Evolutionary conservation across 2,329 filamentous ascomycete species (phyloP), one percentile per base, ranked within the genome.

Genomic region (Neobulgaria alba): DNA sequence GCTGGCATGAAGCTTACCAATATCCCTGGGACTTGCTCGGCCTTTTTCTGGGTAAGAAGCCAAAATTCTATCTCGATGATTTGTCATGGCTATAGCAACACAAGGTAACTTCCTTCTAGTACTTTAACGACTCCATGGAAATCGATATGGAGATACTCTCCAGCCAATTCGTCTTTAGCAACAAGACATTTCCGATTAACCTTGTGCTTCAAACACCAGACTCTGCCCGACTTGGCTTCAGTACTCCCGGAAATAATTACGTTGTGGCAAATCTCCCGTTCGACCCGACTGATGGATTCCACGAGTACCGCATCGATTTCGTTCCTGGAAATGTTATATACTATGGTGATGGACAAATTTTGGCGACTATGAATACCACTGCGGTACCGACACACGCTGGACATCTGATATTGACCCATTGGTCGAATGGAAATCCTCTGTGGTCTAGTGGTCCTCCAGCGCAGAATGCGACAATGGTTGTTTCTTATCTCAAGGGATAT

Each of bases 291-390:
- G 57, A 61, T 0, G 72, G 58, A 30, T 85, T 82, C 54, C 83
- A 89, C 61, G 84, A 89, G 62, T 88, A 88, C 56, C 80, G 85
- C 29, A 82, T 89, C 59, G 85, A 90, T 61, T 88, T 83, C 64
- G 59, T 78, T 12, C 69, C 74, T 0, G 68, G 67, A 0, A 65
- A 65, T 1, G 79, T 89, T 7, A 58, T 72, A 9, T 89, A 86
- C 61, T 87, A 79, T 56, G 79, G 77, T 2, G 83, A 89, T 58
- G 74, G 73, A 32, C 41, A 62, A 7, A 60, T 70, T 8, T 62
- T 87, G 10, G 67, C 71, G 20, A 65, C 67, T 35, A 79, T 84
- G 67, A 71, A 73, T 8, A 58, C 65, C 2, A 56, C 66, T 2
- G 68, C 70, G 1, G 67, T 84, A 17, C 85, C 85, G 0, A 66